Conservation (phyloP, 129 eudicot species). For the Smallanthus sonchifolius region DNA sequence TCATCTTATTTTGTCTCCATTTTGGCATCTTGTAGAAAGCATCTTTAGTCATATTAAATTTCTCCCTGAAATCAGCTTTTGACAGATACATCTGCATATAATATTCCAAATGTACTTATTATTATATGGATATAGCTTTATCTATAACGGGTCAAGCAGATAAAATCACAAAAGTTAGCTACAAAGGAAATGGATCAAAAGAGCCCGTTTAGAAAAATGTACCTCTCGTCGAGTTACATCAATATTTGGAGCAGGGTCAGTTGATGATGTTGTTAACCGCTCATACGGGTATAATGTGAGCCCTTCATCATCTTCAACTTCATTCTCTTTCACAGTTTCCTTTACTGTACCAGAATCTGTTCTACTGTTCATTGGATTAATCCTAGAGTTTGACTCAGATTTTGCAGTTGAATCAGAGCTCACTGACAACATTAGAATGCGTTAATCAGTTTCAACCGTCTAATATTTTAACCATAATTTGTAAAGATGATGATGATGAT, state of each 20-base stretch:
- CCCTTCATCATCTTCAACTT: constrained; percentile 72
- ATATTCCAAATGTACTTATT: neutral
- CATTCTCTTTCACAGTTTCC: constrained; percentile 67
- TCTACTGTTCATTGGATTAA: constrained; percentile 41
- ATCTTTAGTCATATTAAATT: constrained; percentile 71
- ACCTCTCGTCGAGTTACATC: constrained; percentile 88
- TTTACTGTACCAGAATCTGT: constrained; percentile 32
- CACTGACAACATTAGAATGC: constrained; percentile 24
- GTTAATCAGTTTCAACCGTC: neutral
- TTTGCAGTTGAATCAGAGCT: constrained; percentile 43
- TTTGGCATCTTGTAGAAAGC: constrained; percentile 77
- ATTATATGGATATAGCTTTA: neutral
- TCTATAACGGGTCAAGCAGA: neutral
- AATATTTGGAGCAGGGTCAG: constrained; percentile 65
- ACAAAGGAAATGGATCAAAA: neutral
- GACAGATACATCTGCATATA: constrained; percentile 68
- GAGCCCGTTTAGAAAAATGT: neutral
- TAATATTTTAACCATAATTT: neutral
- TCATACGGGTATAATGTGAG: constrained; percentile 63
- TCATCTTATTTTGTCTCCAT: constrained; percentile 95
- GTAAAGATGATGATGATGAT: constrained; percentile 4
- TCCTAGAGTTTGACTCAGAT: constrained; percentile 40
- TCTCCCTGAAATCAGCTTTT: constrained; percentile 60
- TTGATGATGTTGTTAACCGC: constrained; percentile 56
- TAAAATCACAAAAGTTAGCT: neutral